phyloP scores from a whole-genome alignment of 305 asterid species.

The Solanum hybrid region DNA sequence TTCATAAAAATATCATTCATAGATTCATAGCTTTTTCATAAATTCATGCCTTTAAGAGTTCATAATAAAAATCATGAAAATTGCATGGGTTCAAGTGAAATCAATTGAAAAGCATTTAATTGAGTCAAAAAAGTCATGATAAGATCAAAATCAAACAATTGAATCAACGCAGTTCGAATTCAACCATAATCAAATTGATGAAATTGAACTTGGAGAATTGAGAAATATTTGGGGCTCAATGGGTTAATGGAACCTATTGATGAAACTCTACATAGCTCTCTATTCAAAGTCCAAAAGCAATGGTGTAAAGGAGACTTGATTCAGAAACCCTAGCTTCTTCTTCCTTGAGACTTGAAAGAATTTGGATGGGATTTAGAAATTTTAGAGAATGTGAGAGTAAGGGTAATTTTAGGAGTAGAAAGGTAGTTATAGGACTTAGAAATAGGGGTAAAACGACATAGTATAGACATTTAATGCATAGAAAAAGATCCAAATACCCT shows the following conservation, averaged over 20 bases:
- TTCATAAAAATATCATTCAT: too few relatives aligned
- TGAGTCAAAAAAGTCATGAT: background rate
- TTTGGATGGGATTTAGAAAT: background rate
- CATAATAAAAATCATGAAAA: background rate
- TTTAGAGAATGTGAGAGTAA: background rate
- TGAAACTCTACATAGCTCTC: background rate
- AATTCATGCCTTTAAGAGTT: background rate
- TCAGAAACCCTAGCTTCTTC: background rate
- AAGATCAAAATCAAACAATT: background rate
- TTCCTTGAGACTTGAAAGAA: background rate
- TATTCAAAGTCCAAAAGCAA: background rate
- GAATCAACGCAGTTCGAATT: background rate
- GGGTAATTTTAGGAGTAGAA: background rate
- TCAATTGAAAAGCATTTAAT: background rate
- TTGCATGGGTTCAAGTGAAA: background rate
- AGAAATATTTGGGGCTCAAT: background rate
- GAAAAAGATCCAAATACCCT: background rate
- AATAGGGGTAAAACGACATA: background rate
- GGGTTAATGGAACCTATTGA: background rate
- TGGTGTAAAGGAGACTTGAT: background rate
- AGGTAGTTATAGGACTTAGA: background rate
- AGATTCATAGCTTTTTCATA: too few relatives aligned
- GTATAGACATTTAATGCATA: background rate
- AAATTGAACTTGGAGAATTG: background rate
- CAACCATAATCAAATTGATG: background rate